phyloP scores from a whole-genome alignment of 495 filamentous ascomycete genomes.

The Hyaloscypha finlandica region DNA sequence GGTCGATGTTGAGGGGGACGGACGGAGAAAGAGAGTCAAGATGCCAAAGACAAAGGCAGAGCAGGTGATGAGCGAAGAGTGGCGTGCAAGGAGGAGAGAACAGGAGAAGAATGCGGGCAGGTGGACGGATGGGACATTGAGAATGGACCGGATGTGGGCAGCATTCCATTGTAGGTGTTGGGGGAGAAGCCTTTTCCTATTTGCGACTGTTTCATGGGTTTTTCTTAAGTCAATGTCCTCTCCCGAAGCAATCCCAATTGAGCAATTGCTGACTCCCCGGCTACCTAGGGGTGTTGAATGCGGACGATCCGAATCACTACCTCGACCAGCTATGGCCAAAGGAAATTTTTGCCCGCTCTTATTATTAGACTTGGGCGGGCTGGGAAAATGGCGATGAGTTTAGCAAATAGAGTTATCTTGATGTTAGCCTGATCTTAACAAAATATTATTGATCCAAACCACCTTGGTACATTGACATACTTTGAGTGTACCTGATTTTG shows the following conservation, averaged over 20 bases:
- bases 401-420: too few species aligned
- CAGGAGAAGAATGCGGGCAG: conserved; percentile 31
- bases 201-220: too few species aligned
- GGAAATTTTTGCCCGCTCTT: not conserved
- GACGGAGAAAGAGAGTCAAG: conserved; percentile 8
- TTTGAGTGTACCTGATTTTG: not conserved
- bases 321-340: not conserved
- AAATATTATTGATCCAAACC: not conserved
- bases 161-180: conserved; percentile 22
- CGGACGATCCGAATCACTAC: conserved; percentile 6
- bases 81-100: conserved; percentile 18
- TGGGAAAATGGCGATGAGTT: not conserved
- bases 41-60: not conserved
- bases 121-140: conserved; percentile 29
- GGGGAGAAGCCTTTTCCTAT: too few species aligned
- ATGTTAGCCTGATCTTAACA: not conserved
- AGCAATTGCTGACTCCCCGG: too few species aligned
- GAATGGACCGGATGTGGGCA: conserved; percentile 27
- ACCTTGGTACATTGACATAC: not conserved
- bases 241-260: too few species aligned
- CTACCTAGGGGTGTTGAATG: conserved; percentile 12
- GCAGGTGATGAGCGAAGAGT: conserved; percentile 23
- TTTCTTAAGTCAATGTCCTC: too few species aligned
- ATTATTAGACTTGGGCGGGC: not conserved
- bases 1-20: not conserved